Conservation (phyloP, 2,329 filamentous ascomycete genomes). For the Furcasterigmium sp. region DNA sequence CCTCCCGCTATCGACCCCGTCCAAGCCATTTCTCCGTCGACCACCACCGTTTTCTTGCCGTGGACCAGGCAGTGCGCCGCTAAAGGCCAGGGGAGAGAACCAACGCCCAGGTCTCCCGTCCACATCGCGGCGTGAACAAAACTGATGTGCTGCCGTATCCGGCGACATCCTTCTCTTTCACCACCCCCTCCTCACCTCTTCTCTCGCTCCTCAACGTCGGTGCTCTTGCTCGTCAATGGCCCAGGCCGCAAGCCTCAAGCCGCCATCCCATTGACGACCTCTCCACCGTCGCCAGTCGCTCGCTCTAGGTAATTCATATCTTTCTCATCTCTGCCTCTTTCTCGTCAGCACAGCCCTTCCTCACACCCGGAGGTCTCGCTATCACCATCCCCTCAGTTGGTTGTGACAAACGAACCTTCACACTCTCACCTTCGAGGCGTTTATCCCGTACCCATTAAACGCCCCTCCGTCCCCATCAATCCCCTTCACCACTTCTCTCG, state of each 20-base stretch:
- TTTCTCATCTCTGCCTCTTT: background rate
- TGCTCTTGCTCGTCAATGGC: background rate
- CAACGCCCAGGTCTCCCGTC: background rate
- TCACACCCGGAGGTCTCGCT: background rate
- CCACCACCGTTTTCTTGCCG: background rate
- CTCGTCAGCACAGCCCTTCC: background rate
- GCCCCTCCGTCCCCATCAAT: background rate
- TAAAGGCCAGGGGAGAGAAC: background rate
- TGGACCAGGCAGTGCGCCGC: background rate
- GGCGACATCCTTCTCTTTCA: background rate
- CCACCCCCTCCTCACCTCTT: background rate
- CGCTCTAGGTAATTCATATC: conserved; percentile 1
- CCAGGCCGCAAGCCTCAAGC: background rate
- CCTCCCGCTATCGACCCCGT: background rate
- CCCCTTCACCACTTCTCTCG: background rate
- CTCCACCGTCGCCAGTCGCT: conserved; percentile 3
- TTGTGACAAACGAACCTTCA: background rate
- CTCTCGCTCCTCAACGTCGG: background rate
- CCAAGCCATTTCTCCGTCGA: background rate
- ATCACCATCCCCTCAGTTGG: background rate
- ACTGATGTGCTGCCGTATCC: background rate
- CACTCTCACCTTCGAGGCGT: background rate
- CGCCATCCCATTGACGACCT: conserved; percentile 1
- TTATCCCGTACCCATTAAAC: background rate
- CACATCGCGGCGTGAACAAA: background rate